Conservation (phyloP, 495 filamentous ascomycete species). For the Pseudomonodictys pantanalensis region DNA sequence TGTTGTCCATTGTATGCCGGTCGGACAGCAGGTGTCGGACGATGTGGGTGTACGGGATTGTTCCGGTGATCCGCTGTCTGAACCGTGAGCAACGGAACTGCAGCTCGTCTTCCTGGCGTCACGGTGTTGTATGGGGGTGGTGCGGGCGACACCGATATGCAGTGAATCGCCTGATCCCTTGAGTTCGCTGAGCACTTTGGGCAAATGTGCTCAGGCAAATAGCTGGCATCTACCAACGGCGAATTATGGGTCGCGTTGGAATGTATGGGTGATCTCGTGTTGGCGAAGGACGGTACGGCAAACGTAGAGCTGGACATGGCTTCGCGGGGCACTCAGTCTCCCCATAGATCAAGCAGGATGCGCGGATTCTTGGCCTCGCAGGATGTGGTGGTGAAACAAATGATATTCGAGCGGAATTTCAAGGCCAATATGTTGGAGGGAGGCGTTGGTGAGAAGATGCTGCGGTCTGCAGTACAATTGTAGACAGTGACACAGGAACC, state of each 20-base stretch:
- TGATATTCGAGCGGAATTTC: not conserved
- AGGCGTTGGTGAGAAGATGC: too few species aligned
- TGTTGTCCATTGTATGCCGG: not conserved
- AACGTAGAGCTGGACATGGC: not conserved
- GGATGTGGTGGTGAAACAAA: not conserved
- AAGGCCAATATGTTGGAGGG: too few species aligned
- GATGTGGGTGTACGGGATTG: not conserved
- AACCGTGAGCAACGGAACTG: not conserved
- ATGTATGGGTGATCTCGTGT: not conserved
- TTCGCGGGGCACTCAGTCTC: not conserved
- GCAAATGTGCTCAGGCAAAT: not conserved
- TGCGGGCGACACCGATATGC: not conserved
- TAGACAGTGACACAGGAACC: too few species aligned
- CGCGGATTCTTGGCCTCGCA: not conserved
- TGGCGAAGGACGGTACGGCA: not conserved
- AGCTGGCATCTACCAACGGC: not conserved
- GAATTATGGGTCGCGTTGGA: not conserved
- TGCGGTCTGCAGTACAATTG: too few species aligned
- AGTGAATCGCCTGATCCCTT: slow-evolving; percentile 13
- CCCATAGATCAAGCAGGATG: not conserved
- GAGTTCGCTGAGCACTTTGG: slow-evolving; percentile 5
- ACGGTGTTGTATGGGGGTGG: not conserved
- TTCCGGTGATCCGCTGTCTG: not conserved
- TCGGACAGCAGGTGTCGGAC: not conserved
- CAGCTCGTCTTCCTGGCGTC: not conserved